Percentiles rank a stretch among this genome's conserved stretches.
phyloP scores from a whole-genome alignment of 768 basidiomycete genomes.

The Hypsizygus marmoreus region DNA sequence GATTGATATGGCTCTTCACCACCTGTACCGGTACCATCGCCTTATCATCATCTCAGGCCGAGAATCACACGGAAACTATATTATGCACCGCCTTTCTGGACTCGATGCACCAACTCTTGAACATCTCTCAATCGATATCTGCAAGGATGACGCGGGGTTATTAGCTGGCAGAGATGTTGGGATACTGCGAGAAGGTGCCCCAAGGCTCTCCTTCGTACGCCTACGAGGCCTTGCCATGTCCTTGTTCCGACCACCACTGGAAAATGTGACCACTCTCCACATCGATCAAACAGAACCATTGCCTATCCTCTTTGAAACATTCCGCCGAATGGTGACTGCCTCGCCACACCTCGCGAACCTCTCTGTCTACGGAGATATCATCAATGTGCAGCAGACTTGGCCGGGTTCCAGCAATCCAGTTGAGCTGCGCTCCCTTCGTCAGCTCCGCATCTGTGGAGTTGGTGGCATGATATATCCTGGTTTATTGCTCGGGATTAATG shows the following conservation, averaged over 20 bases:
- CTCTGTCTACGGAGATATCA: slow-evolving; percentile 46
- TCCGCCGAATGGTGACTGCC: slow-evolving; percentile 36
- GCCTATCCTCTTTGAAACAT: slow-evolving; percentile 35
- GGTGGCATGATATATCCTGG: slow-evolving; percentile 38
- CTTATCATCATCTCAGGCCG: slow-evolving; percentile 30
- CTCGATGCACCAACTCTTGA: slow-evolving; percentile 34
- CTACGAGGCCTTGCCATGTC: slow-evolving; percentile 47
- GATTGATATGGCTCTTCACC: slow-evolving; percentile 30
- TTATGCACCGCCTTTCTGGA: slow-evolving; percentile 32
- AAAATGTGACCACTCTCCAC: slow-evolving; percentile 40
- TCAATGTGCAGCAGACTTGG: slow-evolving; percentile 25
- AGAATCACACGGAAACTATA: slow-evolving; percentile 25
- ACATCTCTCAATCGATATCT: slow-evolving; percentile 40
- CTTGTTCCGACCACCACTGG: slow-evolving; percentile 38
- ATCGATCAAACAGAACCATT: slow-evolving; percentile 42
- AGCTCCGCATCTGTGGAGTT: slow-evolving; percentile 43
- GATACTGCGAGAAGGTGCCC: slow-evolving; percentile 30
- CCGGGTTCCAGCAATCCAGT: slow-evolving; percentile 24
- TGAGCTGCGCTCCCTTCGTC: slow-evolving; percentile 36
- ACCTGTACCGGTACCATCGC: slow-evolving; percentile 38
- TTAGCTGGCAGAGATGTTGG: slow-evolving; percentile 19
- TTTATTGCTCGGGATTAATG: slow-evolving; percentile 38
- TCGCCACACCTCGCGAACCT: slow-evolving; percentile 38
- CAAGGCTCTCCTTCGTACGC: slow-evolving; percentile 38
- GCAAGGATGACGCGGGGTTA: slow-evolving; percentile 31